These are phyloP conservation scores for Starmerella scarabaei DNA, from an alignment of 805 yeast species.

Conservation along the genomic window DNA sequence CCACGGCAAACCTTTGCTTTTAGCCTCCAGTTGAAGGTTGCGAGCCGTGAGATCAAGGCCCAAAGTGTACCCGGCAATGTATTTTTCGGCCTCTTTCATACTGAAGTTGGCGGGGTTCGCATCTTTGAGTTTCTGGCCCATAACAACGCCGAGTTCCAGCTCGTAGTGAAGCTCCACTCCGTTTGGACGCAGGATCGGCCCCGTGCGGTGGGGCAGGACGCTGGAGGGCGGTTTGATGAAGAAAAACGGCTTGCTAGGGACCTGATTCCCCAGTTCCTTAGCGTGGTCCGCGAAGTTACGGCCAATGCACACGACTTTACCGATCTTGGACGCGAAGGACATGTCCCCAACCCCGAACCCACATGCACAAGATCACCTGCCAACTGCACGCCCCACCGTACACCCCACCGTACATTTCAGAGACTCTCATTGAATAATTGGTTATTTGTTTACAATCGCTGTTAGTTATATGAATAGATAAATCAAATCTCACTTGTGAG, in stretches of 20 bases:
- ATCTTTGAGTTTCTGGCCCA: conserved; percentile 52
- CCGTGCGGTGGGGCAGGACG: conserved; percentile 48
- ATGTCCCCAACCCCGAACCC: conserved; percentile 3
- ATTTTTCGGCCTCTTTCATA: conserved; percentile 54
- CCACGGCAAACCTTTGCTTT: conserved; percentile 93
- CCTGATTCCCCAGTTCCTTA: conserved; percentile 68
- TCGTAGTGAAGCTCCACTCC: conserved; percentile 82
- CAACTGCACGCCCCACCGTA: no score
- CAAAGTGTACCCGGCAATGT: conserved; percentile 76
- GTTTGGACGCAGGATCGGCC: conserved; percentile 71
- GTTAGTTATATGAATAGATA: no score
- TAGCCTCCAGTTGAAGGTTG: conserved; percentile 89
- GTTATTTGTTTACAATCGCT: no score
- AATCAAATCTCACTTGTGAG: no score
- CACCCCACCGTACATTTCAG: no score
- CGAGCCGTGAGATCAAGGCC: conserved; percentile 93
- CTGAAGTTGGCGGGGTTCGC: conserved; percentile 44
- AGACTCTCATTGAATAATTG: no score
- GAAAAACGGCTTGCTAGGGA: conserved; percentile 81
- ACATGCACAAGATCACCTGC: no score
- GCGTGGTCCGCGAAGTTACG: conserved; percentile 96
- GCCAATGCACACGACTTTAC: conserved; percentile 87
- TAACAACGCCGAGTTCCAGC: conserved; percentile 73
- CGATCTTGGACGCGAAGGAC: conserved; percentile 15
- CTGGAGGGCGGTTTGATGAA: conserved; percentile 83